Percentiles rank a stretch among this genome's conserved stretches.
Evolutionary conservation across 129 eudicot species (phyloP).

Genomic region (sunflower (Helianthus annuus)): DNA sequence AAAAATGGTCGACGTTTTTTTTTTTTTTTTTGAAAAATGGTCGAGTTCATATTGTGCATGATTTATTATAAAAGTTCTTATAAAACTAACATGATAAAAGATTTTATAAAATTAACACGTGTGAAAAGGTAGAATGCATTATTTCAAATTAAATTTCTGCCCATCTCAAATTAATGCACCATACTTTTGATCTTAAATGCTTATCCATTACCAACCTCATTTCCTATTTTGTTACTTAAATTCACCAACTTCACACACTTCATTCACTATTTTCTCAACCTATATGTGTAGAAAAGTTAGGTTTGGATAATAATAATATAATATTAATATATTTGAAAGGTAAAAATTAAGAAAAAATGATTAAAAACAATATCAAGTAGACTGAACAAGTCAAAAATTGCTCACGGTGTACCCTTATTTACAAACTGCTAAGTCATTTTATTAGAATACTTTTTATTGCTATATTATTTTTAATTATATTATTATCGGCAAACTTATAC

Average conservation of each 20-base stretch:
- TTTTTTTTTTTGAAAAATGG: too few species aligned
- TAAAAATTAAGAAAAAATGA: too few species aligned
- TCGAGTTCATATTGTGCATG: slow-evolving; percentile 16
- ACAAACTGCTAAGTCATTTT: neutral
- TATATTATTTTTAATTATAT: too few species aligned
- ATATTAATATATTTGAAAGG: too few species aligned
- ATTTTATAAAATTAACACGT: slow-evolving; percentile 20
- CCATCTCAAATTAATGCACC: slow-evolving; percentile 13
- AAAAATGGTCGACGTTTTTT: neutral
- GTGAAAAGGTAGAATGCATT: slow-evolving; percentile 21
- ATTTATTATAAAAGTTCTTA: neutral
- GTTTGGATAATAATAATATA: too few species aligned
- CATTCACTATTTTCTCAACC: neutral
- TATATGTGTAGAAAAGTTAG: neutral
- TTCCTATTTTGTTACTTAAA: slow-evolving; percentile 21
- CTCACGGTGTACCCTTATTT: neutral
- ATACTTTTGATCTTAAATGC: slow-evolving; percentile 34
- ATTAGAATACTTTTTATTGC: too few species aligned
- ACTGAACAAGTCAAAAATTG: neutral
- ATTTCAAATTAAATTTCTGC: slow-evolving; percentile 10
- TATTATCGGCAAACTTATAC: too few species aligned
- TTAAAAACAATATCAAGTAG: too few species aligned
- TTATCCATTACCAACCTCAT: slow-evolving; percentile 27
- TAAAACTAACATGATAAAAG: neutral
- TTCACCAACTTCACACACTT: slow-evolving; percentile 17